Evolutionary conservation across 139 green algal genomes (phyloP), one percentile per base, ranked within the genome.

Genomic region (Picochlorum sp.): DNA sequence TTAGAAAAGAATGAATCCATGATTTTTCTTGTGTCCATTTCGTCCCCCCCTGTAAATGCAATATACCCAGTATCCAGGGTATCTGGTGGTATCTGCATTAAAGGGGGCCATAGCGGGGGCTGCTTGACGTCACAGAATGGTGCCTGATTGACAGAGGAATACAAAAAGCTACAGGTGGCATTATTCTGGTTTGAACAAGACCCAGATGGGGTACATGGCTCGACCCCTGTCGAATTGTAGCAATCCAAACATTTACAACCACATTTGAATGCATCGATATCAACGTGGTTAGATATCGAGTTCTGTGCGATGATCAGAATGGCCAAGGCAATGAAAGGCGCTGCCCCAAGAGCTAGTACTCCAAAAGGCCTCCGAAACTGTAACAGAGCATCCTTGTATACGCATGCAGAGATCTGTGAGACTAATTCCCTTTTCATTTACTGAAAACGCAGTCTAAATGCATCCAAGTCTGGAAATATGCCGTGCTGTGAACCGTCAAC

Each of bases 151-250:
- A 71, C 71, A 2, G 76, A 80, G 23, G 66, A 80, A 66, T 80
- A 87, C 58, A 85, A 70, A 16, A 70, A 69, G 7, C 80, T 74
- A 56, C 80, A 87, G 18, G 73, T n/a, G n/a, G 8, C 62, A 50
- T 71, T 62, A 58, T 87, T 61, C 30, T 76, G 71, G 2, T 13
- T 49, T 66, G 77, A 75, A 68, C 81, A 87, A 21, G n/a, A 54
- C 10, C 77, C 60, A 2, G 80, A 85, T 8, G 81, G 80, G 7
- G 81, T 84, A 73, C 81, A 87, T 6, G 79, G 71, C 16, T 51
- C 52, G 3, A 79, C 63, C 0, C 54, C 37, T 0, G 76, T 83
- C 11, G 78, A 71, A 10, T 66, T 49, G 50, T 74, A 87, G 73
- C 81, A 87, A 41, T 69, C 44, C 28, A 68, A 84, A 38, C 18